Evolutionary conservation across 2,329 filamentous ascomycete species (phyloP).

Genomic region (Didymella segeticola): DNA sequence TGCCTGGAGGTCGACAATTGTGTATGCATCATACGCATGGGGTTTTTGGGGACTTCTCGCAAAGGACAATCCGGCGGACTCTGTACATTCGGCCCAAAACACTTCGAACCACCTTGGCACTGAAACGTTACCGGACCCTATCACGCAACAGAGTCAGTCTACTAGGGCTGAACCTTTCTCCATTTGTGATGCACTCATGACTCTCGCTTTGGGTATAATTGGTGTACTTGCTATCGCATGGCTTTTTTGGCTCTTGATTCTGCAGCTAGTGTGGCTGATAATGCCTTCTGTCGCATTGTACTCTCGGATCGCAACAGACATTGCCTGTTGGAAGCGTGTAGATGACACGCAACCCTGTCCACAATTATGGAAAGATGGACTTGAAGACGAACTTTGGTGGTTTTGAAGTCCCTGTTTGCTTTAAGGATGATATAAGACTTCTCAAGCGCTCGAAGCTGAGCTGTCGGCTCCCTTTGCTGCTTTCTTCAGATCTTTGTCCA

Average conservation of each 20-base stretch:
- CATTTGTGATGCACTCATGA: not conserved
- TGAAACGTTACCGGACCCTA: not conserved
- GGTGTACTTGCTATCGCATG: not conserved
- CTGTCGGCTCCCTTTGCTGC: not conserved
- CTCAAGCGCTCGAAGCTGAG: not conserved
- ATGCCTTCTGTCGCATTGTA: not conserved
- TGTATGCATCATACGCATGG: not conserved
- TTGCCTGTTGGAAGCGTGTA: not conserved
- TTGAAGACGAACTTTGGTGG: not conserved
- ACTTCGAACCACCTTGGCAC: not conserved
- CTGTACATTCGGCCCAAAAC: not conserved
- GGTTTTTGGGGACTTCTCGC: not conserved
- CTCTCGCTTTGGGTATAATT: not conserved
- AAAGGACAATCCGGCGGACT: not conserved
- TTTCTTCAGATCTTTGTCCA: constrained; percentile 23
- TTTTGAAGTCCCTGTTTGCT: not conserved
- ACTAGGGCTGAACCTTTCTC: not conserved
- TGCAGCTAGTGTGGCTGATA: not conserved
- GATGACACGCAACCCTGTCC: not conserved
- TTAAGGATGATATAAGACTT: too few species aligned
- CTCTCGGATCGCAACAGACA: not conserved
- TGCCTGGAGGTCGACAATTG: not conserved
- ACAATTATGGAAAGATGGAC: not conserved
- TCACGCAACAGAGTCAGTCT: not conserved
- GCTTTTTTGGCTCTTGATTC: not conserved